phyloP scores from a whole-genome alignment of 352 stramenopile genomes.

The Phytopythium helicoides region DNA sequence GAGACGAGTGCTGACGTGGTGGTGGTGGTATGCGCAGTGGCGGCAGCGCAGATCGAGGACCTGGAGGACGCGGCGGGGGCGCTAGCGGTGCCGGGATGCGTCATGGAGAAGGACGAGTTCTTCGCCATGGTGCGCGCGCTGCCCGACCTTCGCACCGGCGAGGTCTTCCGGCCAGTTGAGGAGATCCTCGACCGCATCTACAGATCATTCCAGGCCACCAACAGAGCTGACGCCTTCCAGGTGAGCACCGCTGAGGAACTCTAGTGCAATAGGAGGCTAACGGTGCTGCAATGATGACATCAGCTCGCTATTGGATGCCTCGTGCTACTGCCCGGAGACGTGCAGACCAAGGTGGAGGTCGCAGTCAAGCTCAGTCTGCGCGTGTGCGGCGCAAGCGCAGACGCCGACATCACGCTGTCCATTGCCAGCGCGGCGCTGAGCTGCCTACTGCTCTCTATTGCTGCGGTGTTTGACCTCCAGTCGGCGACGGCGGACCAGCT shows the following conservation, averaged over 20 bases:
- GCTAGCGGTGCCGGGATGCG: slow-evolving; percentile 15
- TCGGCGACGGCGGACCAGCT: slow-evolving; percentile 46
- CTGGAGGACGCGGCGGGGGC: slow-evolving; percentile 35
- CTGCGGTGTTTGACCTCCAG: slow-evolving; percentile 62
- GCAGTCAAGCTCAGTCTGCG: slow-evolving; percentile 57
- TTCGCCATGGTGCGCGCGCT: slow-evolving; percentile 56
- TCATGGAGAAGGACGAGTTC: slow-evolving; percentile 52
- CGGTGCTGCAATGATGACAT: background rate
- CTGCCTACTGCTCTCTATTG: slow-evolving; percentile 53
- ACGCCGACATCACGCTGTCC: slow-evolving; percentile 33
- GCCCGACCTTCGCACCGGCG: slow-evolving; percentile 45
- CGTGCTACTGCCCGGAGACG: slow-evolving; percentile 44
- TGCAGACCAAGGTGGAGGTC: slow-evolving; percentile 53
- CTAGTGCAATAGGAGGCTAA: no score
- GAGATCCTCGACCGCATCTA: slow-evolving; percentile 66
- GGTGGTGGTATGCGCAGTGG: slow-evolving; percentile 20
- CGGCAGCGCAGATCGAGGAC: slow-evolving; percentile 34
- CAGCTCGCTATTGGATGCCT: slow-evolving; percentile 59
- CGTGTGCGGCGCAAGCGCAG: slow-evolving; percentile 27
- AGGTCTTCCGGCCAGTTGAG: slow-evolving; percentile 65
- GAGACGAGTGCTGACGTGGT: background rate
- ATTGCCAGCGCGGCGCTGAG: slow-evolving; percentile 38
- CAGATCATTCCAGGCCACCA: slow-evolving; percentile 52
- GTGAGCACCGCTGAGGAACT: slow-evolving; percentile 9
- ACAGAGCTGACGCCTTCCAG: slow-evolving; percentile 59